Evolutionary conservation across 2,329 filamentous ascomycete genomes (phyloP).

Genomic region (Aphanocladium album): DNA sequence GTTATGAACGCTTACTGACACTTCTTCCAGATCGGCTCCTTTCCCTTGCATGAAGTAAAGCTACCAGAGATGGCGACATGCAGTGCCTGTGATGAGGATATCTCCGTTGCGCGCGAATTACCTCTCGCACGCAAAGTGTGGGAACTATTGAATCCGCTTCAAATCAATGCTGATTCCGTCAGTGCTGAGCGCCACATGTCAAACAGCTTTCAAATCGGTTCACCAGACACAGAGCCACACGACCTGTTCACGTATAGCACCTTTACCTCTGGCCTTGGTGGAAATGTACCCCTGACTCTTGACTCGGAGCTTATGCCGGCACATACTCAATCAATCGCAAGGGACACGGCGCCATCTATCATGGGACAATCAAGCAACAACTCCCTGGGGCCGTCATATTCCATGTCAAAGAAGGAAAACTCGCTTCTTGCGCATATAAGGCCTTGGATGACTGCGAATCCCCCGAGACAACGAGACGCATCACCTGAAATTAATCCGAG

Average conservation of each 20-base stretch:
- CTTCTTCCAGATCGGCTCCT: not conserved
- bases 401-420: not conserved
- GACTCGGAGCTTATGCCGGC: not conserved
- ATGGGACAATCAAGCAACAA: conserved; percentile 11
- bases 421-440: conserved; percentile 4
- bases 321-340: not conserved
- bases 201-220: conserved; percentile 28
- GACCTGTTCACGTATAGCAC: not conserved
- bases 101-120: conserved; percentile 34
- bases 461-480: not conserved
- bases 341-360: not conserved
- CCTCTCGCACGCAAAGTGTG: conserved; percentile 29
- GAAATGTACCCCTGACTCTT: not conserved
- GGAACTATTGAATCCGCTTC: conserved; percentile 31
- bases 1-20: not conserved
- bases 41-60: not conserved
- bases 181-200: conserved; percentile 33
- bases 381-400: conserved; percentile 5
- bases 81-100: conserved; percentile 26
- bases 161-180: conserved; percentile 32
- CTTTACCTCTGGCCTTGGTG: not conserved
- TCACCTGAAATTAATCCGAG: conserved; percentile 1
- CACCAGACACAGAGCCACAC: conserved; percentile 17
- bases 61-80: conserved; percentile 20
- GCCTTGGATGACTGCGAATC: not conserved